Evolutionary conservation across 257 asterid species (phyloP), one percentile per base, ranked within the genome.

Genomic region (Perilla frutescens): DNA sequence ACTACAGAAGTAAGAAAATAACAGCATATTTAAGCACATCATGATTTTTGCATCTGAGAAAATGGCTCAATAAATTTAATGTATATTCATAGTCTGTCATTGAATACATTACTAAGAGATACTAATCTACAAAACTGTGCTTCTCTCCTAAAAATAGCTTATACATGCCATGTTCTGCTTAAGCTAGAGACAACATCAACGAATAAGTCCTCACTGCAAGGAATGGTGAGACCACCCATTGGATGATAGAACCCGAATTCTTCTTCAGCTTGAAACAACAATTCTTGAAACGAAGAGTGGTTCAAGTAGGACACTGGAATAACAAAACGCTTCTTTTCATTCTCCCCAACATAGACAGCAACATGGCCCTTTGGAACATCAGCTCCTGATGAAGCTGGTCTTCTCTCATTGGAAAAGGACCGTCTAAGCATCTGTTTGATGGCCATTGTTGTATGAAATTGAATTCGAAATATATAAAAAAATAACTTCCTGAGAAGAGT

Each of bases 201-300:
- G 44, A 82, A 82, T 6, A 57, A 41, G 11, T 79, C 80, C 57
- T 82, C 68, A 4, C 71, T 59, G 54, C 86, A 79, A 7, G 81
- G 81, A 43, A 71, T 71, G 29, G 76, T 71, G n/a, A 71, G 76
- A 40, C 76, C 68, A 0, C 76, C 76, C 76, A 47, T 71, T 1
- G 61, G 69, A 36, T 71, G 69, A 6, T 43, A 44, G 36, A 70
- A 56, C 26, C 67, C 67, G 39, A 15, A 70, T 26, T 70, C 68
- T 47, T 44, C 50, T n/a, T 45, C 14, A 10, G 53, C 29, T 57
- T 10, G 57, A 58, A 43, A n/a, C 1, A 67, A 8, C 2, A 65
- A 26, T 10, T 67, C 31, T 49, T 71, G 68, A 15, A 59, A 36
- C 8, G 34, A 31, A 6, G 40, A 5, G 6, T 71, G 50, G 26